Conservation (phyloP, 2,329 filamentous ascomycete genomes). For the Alternaria metachromatica region DNA sequence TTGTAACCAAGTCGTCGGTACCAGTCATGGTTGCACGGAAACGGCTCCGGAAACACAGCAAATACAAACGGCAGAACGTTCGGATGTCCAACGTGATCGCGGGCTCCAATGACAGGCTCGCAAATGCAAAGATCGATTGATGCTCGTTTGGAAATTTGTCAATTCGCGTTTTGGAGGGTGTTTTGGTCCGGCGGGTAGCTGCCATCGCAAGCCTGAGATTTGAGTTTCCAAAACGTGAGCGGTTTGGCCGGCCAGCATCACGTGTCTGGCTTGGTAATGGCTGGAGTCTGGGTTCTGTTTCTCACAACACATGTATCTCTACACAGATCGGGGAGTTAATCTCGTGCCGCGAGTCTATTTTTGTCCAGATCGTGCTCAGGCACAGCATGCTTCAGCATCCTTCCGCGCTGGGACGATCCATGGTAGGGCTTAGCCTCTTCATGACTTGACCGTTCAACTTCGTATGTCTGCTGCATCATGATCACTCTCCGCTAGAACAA, state of each 20-base stretch:
- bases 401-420: slow-evolving; percentile 3
- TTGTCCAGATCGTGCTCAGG: slow-evolving; percentile 20
- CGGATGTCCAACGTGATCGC: slow-evolving; percentile 82
- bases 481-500: not conserved
- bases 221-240: slow-evolving; percentile 39
- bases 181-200: slow-evolving; percentile 12
- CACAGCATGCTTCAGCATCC: slow-evolving; percentile 25
- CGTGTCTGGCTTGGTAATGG: slow-evolving; percentile 27
- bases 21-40: slow-evolving; percentile 98
- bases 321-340: slow-evolving; percentile 17
- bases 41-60: slow-evolving; percentile 83
- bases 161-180: slow-evolving; percentile 30
- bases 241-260: slow-evolving; percentile 35
- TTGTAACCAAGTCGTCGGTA: slow-evolving; percentile 94
- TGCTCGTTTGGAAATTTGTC: slow-evolving; percentile 43
- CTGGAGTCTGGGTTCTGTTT: slow-evolving; percentile 29
- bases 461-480: not conserved
- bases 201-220: slow-evolving; percentile 13
- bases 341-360: slow-evolving; percentile 20
- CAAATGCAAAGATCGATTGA: slow-evolving; percentile 77
- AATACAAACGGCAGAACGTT: slow-evolving; percentile 74
- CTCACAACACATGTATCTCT: slow-evolving; percentile 14
- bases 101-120: slow-evolving; percentile 71
- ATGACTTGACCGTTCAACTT: slow-evolving; percentile 4
- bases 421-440: not conserved